Percentiles rank a stretch among this genome's conserved stretches.
phyloP scores from a whole-genome alignment of 306 rosid species.

The Vigna angularis region DNA sequence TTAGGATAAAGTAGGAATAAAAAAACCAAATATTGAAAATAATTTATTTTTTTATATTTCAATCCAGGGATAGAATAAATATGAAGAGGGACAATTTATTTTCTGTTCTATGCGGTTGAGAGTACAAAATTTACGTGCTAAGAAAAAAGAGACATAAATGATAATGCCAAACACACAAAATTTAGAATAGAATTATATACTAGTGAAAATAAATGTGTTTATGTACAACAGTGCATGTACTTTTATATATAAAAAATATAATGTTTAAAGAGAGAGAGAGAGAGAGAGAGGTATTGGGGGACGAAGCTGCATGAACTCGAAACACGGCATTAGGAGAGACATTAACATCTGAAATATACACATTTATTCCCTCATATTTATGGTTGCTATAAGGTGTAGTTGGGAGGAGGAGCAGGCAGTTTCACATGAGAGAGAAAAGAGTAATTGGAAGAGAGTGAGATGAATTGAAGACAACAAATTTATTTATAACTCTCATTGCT shows the following conservation, averaged over 20 bases:
- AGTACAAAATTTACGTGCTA: too few species aligned
- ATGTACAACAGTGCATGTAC: too few species aligned
- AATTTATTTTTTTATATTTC: background rate
- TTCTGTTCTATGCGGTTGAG: too few species aligned
- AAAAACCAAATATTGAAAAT: background rate
- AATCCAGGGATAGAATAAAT: background rate
- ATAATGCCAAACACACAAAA: too few species aligned
- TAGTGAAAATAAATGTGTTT: too few species aligned
- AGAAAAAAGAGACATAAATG: too few species aligned
- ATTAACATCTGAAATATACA: slow-evolving; percentile 26
- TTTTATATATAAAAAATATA: too few species aligned
- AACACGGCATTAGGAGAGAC: slow-evolving; percentile 24
- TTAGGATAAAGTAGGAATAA: background rate
- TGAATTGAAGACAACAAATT: slow-evolving; percentile 59
- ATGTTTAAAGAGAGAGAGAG: too few species aligned
- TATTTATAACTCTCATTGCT: slow-evolving; percentile 57
- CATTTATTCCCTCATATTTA: slow-evolving; percentile 48
- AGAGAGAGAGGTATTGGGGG: too few species aligned
- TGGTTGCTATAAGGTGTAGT: slow-evolving; percentile 50
- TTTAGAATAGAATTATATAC: too few species aligned
- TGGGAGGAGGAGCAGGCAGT: slow-evolving; percentile 47
- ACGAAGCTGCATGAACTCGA: slow-evolving; percentile 18
- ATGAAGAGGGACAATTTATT: slow-evolving; percentile 6
- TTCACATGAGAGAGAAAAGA: slow-evolving; percentile 44
- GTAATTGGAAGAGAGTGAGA: slow-evolving; percentile 38